Percentiles rank a stretch among this genome's conserved stretches.
phyloP scores from a whole-genome alignment of 352 stramenopile species.

The Aphanomyces stellatus region DNA sequence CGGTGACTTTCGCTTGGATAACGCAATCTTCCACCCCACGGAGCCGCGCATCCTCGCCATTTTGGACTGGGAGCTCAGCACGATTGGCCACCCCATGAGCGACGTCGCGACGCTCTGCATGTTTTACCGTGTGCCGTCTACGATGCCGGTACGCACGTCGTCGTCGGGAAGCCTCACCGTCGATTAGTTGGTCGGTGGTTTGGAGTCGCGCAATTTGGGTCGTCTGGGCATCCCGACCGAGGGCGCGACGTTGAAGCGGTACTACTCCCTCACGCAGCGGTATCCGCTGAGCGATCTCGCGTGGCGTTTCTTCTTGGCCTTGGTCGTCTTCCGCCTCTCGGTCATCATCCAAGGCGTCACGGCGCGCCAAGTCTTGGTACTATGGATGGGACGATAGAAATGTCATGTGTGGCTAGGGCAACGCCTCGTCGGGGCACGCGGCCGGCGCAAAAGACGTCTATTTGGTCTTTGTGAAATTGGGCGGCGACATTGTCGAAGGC shows the following conservation, averaged over 20 bases:
- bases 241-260: conserved; percentile 45
- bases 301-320: conserved; percentile 70
- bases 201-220: conserved; percentile 32
- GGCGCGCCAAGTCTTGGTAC: conserved; percentile 36
- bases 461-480: conserved; percentile 46
- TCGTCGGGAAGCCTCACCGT: conserved; percentile 31
- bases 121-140: conserved; percentile 36
- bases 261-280: conserved; percentile 40
- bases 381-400: neutral
- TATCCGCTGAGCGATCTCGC: conserved; percentile 44
- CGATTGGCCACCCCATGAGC: conserved; percentile 73
- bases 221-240: conserved; percentile 58
- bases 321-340: conserved; percentile 66
- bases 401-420: conserved; percentile 29
- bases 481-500: conserved; percentile 25
- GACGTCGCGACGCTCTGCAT: conserved; percentile 68
- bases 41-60: conserved; percentile 73
- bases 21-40: conserved; percentile 79
- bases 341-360: conserved; percentile 79
- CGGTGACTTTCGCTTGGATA: conserved; percentile 84
- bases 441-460: conserved; percentile 55
- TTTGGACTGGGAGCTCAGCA: conserved; percentile 84
- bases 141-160: conserved; percentile 15
- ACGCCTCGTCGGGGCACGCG: conserved; percentile 73
- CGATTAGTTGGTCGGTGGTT: conserved; percentile 35